Evolutionary conservation across 345 rosid genomes (phyloP), one percentile per base, ranked within the genome.

Genomic region (Eucalyptus albens): DNA sequence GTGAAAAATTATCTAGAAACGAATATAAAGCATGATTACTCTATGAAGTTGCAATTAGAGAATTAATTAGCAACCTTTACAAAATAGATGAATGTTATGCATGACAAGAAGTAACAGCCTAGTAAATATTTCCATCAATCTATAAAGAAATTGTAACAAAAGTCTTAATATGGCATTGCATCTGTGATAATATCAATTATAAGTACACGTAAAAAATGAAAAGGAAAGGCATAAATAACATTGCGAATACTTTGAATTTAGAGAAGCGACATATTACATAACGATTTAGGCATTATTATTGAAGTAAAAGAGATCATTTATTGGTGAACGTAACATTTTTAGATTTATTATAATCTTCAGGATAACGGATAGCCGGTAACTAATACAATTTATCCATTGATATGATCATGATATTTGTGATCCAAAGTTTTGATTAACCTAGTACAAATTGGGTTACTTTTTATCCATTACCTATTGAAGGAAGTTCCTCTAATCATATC

Each of bases 361-460:
- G 82, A 2, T 72, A 10, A 37, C 4, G 5, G 0, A 37, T 9
- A 33, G 8, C 10, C 0, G 26, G 15, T 37, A 37, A 37, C 1
- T 0, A 0, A 69, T 21, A 69, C 21, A 9, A 62, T 29, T 2
- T 62, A 14, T 3, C 16, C 8, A 13, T 4, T 7, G 72, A 65
- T 65, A n/a, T n/a, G 45, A 37, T 72, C 15, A 21, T 19, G 45
- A 72, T 37, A 72, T 10, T 0, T 16, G 13, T 6, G 2, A 69
- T 69, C 19, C 42, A 31, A 31, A 17, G 7, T 31, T 69, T 9
- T 10, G 45, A 72, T 72, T 37, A 19, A 37, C 15, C 26, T 37
- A 10, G 2, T 72, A 10, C 22, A 72, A 72, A 72, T 0, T 19
- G 82, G 15, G 13, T 72, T 33, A 37, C 6, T 19, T 37, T 72